These are phyloP conservation scores for Cynara cardunculus DNA, from an alignment of 129 eudicot species.

Conservation along the genomic window DNA sequence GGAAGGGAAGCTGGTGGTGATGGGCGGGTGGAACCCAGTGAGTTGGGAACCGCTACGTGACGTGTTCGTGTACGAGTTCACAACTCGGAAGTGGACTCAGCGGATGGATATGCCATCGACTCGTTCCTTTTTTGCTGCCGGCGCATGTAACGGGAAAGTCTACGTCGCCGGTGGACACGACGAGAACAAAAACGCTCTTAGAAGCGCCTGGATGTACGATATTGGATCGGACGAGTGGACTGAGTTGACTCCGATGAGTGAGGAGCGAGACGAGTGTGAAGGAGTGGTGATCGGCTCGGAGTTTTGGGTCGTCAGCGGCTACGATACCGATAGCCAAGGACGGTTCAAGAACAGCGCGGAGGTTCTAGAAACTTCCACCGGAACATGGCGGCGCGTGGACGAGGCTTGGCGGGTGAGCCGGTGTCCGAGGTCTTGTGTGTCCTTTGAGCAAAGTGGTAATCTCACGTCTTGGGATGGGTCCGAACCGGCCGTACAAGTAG, in stretches of 20 bases:
- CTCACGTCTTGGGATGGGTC: conserved; percentile 50
- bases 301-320: conserved; percentile 75
- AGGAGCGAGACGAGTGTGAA: conserved; percentile 85
- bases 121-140: conserved; percentile 69
- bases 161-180: conserved; percentile 86
- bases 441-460: conserved; percentile 39
- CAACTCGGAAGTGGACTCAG: conserved; percentile 62
- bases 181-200: conserved; percentile 65
- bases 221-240: conserved; percentile 51
- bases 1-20: conserved; percentile 64
- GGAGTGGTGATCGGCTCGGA: conserved; percentile 60
- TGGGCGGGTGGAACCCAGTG: conserved; percentile 91
- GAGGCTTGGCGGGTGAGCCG: conserved; percentile 56
- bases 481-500: conserved; percentile 43
- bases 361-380: conserved; percentile 29
- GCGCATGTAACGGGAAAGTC: conserved; percentile 44
- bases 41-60: conserved; percentile 64
- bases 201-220: conserved; percentile 57
- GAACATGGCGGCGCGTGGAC: conserved; percentile 64
- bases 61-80: conserved; percentile 72
- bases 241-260: conserved; percentile 73
- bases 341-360: conserved; percentile 60
- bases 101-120: conserved; percentile 62
- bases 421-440: conserved; percentile 67
- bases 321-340: conserved; percentile 67